Evolutionary conservation across 2,329 filamentous ascomycete species (phyloP).

Genomic region (Calonectria montana): DNA sequence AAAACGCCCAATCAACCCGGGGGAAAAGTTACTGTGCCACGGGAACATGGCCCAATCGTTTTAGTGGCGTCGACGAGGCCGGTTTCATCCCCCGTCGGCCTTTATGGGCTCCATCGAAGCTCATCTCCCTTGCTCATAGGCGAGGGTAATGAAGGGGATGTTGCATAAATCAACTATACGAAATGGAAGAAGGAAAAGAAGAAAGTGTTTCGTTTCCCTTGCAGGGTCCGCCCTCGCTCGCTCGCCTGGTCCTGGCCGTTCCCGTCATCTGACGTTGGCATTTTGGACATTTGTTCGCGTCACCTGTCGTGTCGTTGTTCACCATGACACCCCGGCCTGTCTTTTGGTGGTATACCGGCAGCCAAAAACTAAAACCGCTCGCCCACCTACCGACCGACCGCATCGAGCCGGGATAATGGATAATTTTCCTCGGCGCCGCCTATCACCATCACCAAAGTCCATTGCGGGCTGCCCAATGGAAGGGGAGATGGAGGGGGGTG

Average conservation of each 20-base stretch:
- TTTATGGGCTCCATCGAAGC: not conserved
- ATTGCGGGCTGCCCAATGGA: conserved; percentile 28
- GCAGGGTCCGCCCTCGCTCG: not conserved
- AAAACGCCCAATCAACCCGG: conserved; percentile 10
- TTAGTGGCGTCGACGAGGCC: not conserved
- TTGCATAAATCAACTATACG: not conserved
- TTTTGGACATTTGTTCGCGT: not conserved
- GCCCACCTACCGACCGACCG: not conserved
- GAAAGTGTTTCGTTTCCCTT: conserved; percentile 18
- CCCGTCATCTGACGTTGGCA: conserved; percentile 11
- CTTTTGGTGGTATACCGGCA: not conserved
- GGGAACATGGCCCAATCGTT: not conserved
- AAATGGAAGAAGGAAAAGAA: not conserved
- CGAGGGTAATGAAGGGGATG: not conserved
- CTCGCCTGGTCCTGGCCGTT: conserved; percentile 11
- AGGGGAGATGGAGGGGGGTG: conserved; percentile 27
- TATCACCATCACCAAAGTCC: conserved; percentile 33
- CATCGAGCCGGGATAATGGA: conserved; percentile 1
- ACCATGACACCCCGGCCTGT: conserved; percentile 8
- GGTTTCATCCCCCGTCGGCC: not conserved
- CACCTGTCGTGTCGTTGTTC: conserved; percentile 2
- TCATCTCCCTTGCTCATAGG: not conserved
- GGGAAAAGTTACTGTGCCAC: conserved; percentile 2
- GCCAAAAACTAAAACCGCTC: not conserved
- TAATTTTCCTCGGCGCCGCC: conserved; percentile 33